Evolutionary conservation across 176 grass and related monocot species (phyloP).

Genomic region (Raddia distichophylla): DNA sequence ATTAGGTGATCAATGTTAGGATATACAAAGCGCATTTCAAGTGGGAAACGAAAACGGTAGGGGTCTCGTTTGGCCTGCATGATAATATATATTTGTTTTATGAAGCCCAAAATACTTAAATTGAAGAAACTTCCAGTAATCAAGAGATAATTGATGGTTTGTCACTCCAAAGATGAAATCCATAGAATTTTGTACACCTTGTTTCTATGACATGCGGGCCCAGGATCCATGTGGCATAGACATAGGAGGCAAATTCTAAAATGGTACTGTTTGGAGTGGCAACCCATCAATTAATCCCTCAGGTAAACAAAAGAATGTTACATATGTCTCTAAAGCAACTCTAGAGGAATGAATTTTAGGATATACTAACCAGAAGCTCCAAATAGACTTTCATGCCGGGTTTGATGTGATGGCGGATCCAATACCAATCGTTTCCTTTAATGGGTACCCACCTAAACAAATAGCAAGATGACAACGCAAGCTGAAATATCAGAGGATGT

Average conservation of each 20-base stretch:
- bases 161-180: too few species aligned
- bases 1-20: conserved; percentile 97
- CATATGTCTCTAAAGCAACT: conserved; percentile 17
- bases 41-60: conserved; percentile 86
- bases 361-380: conserved; percentile 79
- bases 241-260: too few species aligned
- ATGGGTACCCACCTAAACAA: conserved; percentile 90
- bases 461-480: neutral
- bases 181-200: too few species aligned
- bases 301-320: neutral
- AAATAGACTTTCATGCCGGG: conserved; percentile 90
- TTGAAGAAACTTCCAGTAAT: neutral
- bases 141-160: neutral
- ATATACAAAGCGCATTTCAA: conserved; percentile 91
- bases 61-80: conserved; percentile 91
- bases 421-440: conserved; percentile 99
- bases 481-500: neutral
- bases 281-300: too few species aligned
- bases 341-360: conserved; percentile 8
- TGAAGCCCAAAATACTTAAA: neutral
- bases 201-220: too few species aligned
- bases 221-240: too few species aligned
- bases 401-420: conserved; percentile 97
- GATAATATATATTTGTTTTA: conserved; percentile 33
- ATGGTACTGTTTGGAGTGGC: too few species aligned